Conservation (phyloP, 192 early-diverging fungal species). For the Coemansia sp. region DNA sequence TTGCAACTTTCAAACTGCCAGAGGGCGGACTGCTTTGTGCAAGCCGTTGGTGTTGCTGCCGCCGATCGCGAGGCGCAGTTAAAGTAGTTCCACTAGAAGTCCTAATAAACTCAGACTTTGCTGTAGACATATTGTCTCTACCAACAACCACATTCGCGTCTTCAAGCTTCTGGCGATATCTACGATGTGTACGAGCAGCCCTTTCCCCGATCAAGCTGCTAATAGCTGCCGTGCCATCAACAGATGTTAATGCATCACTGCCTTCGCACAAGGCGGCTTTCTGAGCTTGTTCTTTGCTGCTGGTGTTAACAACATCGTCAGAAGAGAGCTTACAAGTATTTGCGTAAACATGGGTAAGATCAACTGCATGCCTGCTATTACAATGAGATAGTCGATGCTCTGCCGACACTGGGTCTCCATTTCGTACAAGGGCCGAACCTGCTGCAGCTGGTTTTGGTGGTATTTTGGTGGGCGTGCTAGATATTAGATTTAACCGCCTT, state of each 20-base stretch:
- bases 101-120: not conserved
- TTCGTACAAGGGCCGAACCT: not conserved
- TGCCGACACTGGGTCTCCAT: not conserved
- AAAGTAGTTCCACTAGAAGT: not conserved
- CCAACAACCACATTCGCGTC: not conserved
- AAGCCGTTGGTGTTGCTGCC: not conserved
- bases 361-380: not conserved
- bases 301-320: not conserved
- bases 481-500: constrained; percentile 31
- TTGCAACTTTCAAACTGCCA: not conserved
- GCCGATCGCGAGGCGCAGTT: not conserved
- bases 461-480: constrained; percentile 12
- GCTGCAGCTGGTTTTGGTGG: not conserved
- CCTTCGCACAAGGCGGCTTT: not conserved
- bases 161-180: constrained; percentile 20
- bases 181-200: constrained; percentile 20
- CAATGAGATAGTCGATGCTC: not conserved
- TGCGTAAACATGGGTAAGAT: not conserved
- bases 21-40: not conserved
- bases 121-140: not conserved
- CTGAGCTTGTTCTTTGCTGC: not conserved
- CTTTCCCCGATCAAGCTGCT: constrained; percentile 30
- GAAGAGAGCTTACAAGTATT: not conserved
- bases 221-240: constrained; percentile 13
- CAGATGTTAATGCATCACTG: not conserved